Evolutionary conservation across 768 basidiomycete species (phyloP).

Genomic region (Dioszegia aurantiaca): DNA sequence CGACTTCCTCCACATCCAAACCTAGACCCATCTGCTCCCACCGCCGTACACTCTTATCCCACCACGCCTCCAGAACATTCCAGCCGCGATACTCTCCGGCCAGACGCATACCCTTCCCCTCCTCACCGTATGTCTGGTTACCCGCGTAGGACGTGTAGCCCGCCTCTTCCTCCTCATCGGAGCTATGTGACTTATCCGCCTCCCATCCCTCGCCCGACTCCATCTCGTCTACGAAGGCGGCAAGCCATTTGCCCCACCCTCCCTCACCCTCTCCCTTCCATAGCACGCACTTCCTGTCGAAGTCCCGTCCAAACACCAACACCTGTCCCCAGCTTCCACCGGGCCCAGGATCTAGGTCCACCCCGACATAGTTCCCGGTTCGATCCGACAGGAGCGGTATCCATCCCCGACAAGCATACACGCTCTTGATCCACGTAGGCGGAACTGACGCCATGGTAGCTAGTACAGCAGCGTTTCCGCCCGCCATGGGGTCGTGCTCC

Average conservation of each 20-base stretch:
- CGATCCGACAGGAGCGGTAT: conserved; percentile 91
- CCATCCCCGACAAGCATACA: conserved; percentile 95
- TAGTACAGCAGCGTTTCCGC: conserved; percentile 69
- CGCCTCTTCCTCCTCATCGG: conserved; percentile 52
- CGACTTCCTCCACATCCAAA: conserved; percentile 55
- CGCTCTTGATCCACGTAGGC: conserved; percentile 77
- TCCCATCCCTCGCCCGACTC: conserved; percentile 88
- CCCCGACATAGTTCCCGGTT: conserved; percentile 91
- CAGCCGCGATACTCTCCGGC: conserved; percentile 86
- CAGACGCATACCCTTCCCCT: conserved; percentile 68
- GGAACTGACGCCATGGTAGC: conserved; percentile 85
- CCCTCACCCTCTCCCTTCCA: conserved; percentile 84
- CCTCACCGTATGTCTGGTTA: conserved; percentile 64
- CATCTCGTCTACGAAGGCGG: conserved; percentile 84
- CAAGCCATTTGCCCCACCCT: conserved; percentile 94
- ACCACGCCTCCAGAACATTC: conserved; percentile 90
- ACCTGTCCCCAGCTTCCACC: conserved; percentile 79
- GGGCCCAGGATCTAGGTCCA: conserved; percentile 76
- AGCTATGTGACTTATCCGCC: conserved; percentile 57
- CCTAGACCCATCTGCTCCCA: conserved; percentile 81
- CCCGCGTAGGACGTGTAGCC: conserved; percentile 51
- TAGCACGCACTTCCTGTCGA: conserved; percentile 94
- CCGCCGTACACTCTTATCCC: conserved; percentile 77
- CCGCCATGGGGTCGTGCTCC: conserved; percentile 80
- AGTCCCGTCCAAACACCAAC: conserved; percentile 97